Percentiles rank a stretch among this genome's conserved stretches.
Evolutionary conservation across 352 stramenopile genomes (phyloP).

Genomic region (Pythium dissimile): DNA sequence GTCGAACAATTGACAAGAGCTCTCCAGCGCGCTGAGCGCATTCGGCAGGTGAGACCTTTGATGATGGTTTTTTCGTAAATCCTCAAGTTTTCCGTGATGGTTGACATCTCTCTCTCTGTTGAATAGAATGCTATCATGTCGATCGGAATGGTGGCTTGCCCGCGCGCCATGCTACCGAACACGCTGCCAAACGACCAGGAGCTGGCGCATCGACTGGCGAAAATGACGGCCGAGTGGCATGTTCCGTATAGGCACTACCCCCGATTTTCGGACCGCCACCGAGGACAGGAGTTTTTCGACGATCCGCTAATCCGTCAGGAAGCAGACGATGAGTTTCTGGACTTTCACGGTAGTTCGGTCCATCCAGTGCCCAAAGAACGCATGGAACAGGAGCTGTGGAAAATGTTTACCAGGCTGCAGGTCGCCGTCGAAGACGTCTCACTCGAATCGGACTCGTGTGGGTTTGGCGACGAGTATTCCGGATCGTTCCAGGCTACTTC

Average conservation of each 20-base stretch:
- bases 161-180: too few relatives aligned
- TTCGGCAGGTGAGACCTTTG: neutral
- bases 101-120: too few relatives aligned
- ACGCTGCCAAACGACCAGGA: slow-evolving; percentile 1
- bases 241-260: neutral
- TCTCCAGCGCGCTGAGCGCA: slow-evolving; percentile 1
- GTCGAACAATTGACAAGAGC: neutral
- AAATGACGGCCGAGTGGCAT: slow-evolving; percentile 1
- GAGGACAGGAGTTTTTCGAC: slow-evolving; percentile 2
- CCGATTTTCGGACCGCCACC: neutral
- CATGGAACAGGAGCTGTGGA: neutral
- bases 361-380: neutral
- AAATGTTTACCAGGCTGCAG: neutral
- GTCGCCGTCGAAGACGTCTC: slow-evolving; percentile 2
- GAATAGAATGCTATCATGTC: too few relatives aligned
- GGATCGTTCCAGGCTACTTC: neutral
- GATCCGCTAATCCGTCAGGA: neutral
- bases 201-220: neutral
- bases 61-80: neutral
- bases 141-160: too few relatives aligned
- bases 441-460: neutral
- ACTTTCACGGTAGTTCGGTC: neutral
- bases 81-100: too few relatives aligned
- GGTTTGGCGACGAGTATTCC: neutral
- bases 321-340: neutral